Evolutionary conservation across 2,329 filamentous ascomycete species (phyloP).

Genomic region (Hymenoscyphus repandus): DNA sequence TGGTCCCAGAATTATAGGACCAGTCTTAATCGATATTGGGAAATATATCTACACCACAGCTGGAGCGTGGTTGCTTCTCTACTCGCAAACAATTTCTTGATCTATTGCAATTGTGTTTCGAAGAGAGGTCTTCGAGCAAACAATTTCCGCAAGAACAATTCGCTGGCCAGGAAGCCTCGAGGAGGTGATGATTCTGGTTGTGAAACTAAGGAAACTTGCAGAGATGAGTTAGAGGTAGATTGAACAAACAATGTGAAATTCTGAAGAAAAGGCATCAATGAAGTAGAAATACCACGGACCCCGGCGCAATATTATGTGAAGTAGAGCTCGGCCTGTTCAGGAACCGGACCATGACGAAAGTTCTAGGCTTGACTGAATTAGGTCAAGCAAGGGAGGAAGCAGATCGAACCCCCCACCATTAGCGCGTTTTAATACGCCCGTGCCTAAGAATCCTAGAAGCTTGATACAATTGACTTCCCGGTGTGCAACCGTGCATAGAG

Average conservation of each 20-base stretch:
- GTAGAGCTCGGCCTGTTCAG: constrained; percentile 8
- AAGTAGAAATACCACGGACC: not conserved
- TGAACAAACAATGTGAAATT: too few relatives aligned
- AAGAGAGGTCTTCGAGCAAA: too few relatives aligned
- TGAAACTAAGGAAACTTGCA: not conserved
- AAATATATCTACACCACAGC: too few relatives aligned
- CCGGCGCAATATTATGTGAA: not conserved
- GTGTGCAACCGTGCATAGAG: too few relatives aligned
- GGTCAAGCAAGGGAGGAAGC: constrained; percentile 15
- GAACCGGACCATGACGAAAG: constrained; percentile 18
- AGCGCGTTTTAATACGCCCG: constrained; percentile 19
- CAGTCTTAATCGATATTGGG: not conserved
- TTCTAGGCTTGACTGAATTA: constrained; percentile 12
- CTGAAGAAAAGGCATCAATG: not conserved
- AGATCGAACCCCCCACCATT: constrained; percentile 20
- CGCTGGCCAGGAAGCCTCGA: too few relatives aligned
- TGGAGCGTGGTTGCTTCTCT: too few relatives aligned
- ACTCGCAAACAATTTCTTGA: not conserved
- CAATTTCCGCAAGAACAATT: too few relatives aligned
- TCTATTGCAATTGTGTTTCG: too few relatives aligned
- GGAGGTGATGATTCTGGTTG: too few relatives aligned
- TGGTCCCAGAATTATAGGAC: not conserved
- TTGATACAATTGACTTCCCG: not conserved
- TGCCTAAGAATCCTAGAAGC: constrained; percentile 3
- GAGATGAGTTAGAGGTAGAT: not conserved